Conservation (phyloP, 306 rosid species). For the Urtica urens region DNA sequence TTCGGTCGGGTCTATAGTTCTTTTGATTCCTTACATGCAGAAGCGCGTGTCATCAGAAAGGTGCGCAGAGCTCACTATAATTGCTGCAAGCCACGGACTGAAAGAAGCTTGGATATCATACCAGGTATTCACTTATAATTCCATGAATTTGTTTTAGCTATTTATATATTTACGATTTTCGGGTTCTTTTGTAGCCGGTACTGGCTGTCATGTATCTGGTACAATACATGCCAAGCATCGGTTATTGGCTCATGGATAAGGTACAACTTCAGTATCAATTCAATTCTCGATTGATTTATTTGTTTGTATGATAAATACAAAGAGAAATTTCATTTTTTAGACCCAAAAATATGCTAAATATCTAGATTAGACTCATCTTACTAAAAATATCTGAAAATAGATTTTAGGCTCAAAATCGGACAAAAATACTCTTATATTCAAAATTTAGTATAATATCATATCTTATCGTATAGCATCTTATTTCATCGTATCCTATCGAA, state of each 20-base stretch:
- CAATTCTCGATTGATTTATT: slow-evolving; percentile 1
- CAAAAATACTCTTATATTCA: too few species aligned
- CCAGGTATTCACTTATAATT: slow-evolving; percentile 40
- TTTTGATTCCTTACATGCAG: slow-evolving; percentile 35
- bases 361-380: too few species aligned
- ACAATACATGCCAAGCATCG: slow-evolving; percentile 79
- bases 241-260: slow-evolving; percentile 96
- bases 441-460: too few species aligned
- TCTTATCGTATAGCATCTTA: too few species aligned
- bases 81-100: slow-evolving; percentile 78
- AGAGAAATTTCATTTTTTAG: too few species aligned
- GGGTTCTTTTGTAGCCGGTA: slow-evolving; percentile 48
- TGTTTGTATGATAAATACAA: too few species aligned
- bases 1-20: too few species aligned
- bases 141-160: background rate
- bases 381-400: too few species aligned
- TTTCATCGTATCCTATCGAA: too few species aligned
- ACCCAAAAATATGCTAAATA: too few species aligned
- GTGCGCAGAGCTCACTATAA: slow-evolving; percentile 81
- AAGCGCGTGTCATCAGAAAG: slow-evolving; percentile 71
- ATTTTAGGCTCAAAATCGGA: too few species aligned
- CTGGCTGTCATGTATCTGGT: slow-evolving; percentile 82
- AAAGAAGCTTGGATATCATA: slow-evolving; percentile 95
- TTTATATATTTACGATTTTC: background rate
- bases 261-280: slow-evolving; percentile 26